Percentiles rank a stretch among this genome's conserved stretches.
These are phyloP conservation scores for Suillus variegatus DNA, from an alignment of 768 basidiomycete genomes.

Conservation along the genomic window DNA sequence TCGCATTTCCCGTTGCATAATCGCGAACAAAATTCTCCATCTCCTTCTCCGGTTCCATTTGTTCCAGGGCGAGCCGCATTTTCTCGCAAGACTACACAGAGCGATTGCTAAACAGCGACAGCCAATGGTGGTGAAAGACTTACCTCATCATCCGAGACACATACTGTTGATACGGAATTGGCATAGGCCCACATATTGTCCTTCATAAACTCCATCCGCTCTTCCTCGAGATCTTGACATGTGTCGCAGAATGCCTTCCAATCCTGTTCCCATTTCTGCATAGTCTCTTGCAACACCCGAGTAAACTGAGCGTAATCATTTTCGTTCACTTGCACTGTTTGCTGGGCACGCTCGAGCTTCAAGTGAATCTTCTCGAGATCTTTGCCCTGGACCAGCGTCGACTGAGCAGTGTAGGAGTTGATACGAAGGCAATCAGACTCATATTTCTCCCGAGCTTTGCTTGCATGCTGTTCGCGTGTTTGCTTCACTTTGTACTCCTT, in stretches of 20 bases:
- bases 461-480: slow-evolving; percentile 81
- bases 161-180: slow-evolving; percentile 94
- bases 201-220: slow-evolving; percentile 92
- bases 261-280: slow-evolving; percentile 84
- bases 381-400: slow-evolving; percentile 87
- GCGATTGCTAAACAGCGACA: neutral
- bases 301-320: slow-evolving; percentile 91
- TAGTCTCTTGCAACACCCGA: slow-evolving; percentile 74
- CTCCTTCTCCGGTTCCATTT: slow-evolving; percentile 85
- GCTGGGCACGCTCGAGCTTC: slow-evolving; percentile 86
- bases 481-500: slow-evolving; percentile 91
- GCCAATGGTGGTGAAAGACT: slow-evolving; percentile 22
- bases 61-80: slow-evolving; percentile 82
- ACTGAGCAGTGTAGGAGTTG: slow-evolving; percentile 92
- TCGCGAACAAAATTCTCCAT: slow-evolving; percentile 87
- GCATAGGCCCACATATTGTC: slow-evolving; percentile 96
- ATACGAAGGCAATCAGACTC: slow-evolving; percentile 90
- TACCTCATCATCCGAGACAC: slow-evolving; percentile 95
- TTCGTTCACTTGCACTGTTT: slow-evolving; percentile 89
- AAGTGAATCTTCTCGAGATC: slow-evolving; percentile 88
- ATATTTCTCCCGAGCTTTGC: slow-evolving; percentile 91
- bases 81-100: slow-evolving; percentile 87
- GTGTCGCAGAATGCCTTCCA: slow-evolving; percentile 96
- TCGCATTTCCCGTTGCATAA: slow-evolving; percentile 85
- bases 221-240: slow-evolving; percentile 95